phyloP scores from a whole-genome alignment of 495 filamentous ascomycete species.

The Neurospora sp. region DNA sequence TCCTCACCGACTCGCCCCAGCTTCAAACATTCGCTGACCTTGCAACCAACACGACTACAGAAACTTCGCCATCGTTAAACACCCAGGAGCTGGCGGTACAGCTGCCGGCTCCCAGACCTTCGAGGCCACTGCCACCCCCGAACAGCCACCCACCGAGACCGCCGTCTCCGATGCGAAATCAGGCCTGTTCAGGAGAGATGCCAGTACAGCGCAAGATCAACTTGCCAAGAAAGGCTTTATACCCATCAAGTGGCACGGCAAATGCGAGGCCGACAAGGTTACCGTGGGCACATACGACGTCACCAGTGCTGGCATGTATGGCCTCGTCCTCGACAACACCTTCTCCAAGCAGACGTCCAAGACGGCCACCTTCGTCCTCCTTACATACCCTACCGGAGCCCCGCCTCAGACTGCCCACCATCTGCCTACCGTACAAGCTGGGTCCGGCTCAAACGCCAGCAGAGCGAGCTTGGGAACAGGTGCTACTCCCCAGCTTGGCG shows the following conservation, averaged over 20 bases:
- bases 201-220: slow-evolving; percentile 65
- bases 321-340: slow-evolving; percentile 95
- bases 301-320: slow-evolving; percentile 82
- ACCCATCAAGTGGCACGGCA: slow-evolving; percentile 78
- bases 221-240: slow-evolving; percentile 78
- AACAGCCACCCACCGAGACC: slow-evolving; percentile 33
- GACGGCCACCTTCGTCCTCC: slow-evolving; percentile 83
- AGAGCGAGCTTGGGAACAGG: slow-evolving; percentile 38
- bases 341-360: slow-evolving; percentile 95
- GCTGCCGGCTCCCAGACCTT: slow-evolving; percentile 41
- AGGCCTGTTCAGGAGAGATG: slow-evolving; percentile 36
- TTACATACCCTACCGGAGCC: slow-evolving; percentile 80
- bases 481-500: slow-evolving; percentile 27
- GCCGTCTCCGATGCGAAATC: slow-evolving; percentile 23
- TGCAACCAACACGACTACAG: slow-evolving; percentile 21
- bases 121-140: slow-evolving; percentile 30
- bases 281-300: slow-evolving; percentile 85
- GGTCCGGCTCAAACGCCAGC: slow-evolving; percentile 32
- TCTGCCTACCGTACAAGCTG: slow-evolving; percentile 44
- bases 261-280: slow-evolving; percentile 95
- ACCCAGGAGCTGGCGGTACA: slow-evolving; percentile 62
- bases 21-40: not conserved
- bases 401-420: slow-evolving; percentile 73
- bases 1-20: not conserved
- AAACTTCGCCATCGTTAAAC: slow-evolving; percentile 96